These are phyloP conservation scores for Russula lepida DNA, from an alignment of 768 basidiomycete genomes.

Conservation along the genomic window DNA sequence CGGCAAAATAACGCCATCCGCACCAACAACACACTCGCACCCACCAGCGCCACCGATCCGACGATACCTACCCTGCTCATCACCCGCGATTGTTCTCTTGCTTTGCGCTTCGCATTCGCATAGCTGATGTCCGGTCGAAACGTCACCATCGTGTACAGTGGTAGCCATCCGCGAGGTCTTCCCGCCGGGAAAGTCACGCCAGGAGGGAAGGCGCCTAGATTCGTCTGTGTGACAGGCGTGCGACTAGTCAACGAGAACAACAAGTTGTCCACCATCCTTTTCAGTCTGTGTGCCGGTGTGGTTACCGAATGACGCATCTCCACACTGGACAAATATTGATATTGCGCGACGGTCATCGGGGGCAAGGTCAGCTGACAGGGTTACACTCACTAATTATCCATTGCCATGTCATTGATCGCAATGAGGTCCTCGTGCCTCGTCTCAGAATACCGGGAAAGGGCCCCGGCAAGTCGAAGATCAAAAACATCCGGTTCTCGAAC, in stretches of 20 bases:
- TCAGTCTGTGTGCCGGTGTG: constrained; percentile 68
- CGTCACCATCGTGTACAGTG: constrained; percentile 95
- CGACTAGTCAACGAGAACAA: constrained; percentile 54
- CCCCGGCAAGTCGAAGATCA: constrained; percentile 53
- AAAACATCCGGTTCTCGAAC: constrained; percentile 29
- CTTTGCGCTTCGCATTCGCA: constrained; percentile 64
- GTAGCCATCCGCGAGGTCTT: constrained; percentile 73
- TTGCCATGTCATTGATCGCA: constrained; percentile 87
- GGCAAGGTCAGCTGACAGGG: constrained; percentile 15
- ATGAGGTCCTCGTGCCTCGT: constrained; percentile 80
- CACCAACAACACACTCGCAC: constrained; percentile 12
- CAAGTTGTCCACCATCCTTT: constrained; percentile 70
- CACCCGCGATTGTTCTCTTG: constrained; percentile 57
- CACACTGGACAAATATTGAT: constrained; percentile 43
- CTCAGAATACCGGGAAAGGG: constrained; percentile 71
- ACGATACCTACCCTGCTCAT: constrained; percentile 39
- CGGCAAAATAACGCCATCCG: constrained; percentile 21
- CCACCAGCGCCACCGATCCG: constrained; percentile 17
- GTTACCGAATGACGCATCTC: constrained; percentile 94
- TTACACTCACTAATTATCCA: constrained; percentile 87
- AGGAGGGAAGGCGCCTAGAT: constrained; percentile 33
- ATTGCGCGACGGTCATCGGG: constrained; percentile 16
- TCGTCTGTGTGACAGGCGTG: constrained; percentile 38
- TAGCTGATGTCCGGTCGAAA: constrained; percentile 96
- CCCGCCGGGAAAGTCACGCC: constrained; percentile 29